A percentile compares a stretch with the other conserved stretches of the same genome.
phyloP scores from a whole-genome alignment of 2,329 filamentous ascomycete species.

The Stachybotrys echinatus region DNA sequence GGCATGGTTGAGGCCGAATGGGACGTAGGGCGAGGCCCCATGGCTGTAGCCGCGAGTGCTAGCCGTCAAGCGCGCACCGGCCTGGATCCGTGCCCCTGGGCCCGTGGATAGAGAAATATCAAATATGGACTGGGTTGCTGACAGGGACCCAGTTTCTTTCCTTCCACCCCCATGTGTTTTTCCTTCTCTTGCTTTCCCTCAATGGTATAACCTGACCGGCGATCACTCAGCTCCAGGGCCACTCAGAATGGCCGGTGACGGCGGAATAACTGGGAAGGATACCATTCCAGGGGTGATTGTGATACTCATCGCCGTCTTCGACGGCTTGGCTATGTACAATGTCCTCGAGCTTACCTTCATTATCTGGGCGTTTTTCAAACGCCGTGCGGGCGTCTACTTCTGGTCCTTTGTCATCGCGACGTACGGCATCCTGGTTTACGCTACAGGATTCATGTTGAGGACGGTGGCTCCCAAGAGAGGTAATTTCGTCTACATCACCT shows the following conservation, averaged over 20 bases:
- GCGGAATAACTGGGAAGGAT: background rate
- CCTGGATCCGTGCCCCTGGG: too few relatives aligned
- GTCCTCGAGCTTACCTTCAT: slow-evolving; percentile 28
- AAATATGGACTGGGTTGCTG: too few relatives aligned
- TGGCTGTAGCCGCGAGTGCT: too few relatives aligned
- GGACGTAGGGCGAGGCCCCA: too few relatives aligned
- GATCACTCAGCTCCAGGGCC: too few relatives aligned
- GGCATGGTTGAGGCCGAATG: too few relatives aligned
- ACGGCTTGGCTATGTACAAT: slow-evolving; percentile 27
- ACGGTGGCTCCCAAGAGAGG: slow-evolving; percentile 13
- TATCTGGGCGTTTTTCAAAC: slow-evolving; percentile 28
- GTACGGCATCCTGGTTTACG: slow-evolving; percentile 28
- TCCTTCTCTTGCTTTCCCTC: too few relatives aligned
- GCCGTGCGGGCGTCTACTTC: slow-evolving; percentile 29
- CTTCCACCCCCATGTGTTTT: too few relatives aligned
- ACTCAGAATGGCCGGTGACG: background rate
- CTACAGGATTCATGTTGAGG: slow-evolving; percentile 41
- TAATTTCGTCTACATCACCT: slow-evolving; percentile 13
- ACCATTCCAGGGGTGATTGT: background rate
- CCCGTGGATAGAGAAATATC: too few relatives aligned
- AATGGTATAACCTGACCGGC: too few relatives aligned
- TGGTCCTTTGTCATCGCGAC: slow-evolving; percentile 31
- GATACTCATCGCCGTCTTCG: slow-evolving; percentile 20
- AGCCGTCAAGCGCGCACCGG: too few relatives aligned
- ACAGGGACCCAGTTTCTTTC: too few relatives aligned